A percentile compares a stretch with the other conserved stretches of the same genome.
phyloP scores from a whole-genome alignment of 371 early-diverging fungal genomes.

The Mucor sp. region DNA sequence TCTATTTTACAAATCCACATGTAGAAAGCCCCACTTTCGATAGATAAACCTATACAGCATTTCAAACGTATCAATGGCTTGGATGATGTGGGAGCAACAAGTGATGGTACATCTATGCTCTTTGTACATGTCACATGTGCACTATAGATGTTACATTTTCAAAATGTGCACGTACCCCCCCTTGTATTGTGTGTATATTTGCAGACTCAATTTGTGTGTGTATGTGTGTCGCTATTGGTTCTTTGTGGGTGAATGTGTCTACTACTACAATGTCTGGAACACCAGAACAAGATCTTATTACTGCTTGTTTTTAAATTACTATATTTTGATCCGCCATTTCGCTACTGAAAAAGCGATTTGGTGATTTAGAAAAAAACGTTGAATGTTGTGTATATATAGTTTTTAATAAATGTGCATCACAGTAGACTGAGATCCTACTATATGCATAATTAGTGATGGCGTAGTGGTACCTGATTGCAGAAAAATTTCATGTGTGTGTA shows the following conservation, averaged over 20 bases:
- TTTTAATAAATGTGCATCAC: not conserved
- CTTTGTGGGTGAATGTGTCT: not conserved
- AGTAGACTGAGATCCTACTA: not conserved
- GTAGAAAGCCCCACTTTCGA: too few species aligned
- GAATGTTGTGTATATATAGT: not conserved
- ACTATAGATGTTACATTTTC: not conserved
- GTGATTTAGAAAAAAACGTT: not conserved
- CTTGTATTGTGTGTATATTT: not conserved
- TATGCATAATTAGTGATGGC: not conserved
- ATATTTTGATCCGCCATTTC: not conserved
- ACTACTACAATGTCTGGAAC: not conserved
- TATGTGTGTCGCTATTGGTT: not conserved
- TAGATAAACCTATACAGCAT: too few species aligned
- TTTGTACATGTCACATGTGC: not conserved
- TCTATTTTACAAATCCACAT: too few species aligned
- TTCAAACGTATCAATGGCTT: not conserved
- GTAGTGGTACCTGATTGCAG: not conserved
- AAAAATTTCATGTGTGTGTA: not conserved
- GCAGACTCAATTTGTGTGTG: not conserved
- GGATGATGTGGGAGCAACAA: not conserved
- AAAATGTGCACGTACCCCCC: constrained; percentile 1
- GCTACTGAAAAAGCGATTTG: not conserved
- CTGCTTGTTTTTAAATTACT: not conserved
- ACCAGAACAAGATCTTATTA: not conserved
- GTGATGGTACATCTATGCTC: not conserved